Conservation (phyloP, 2,329 filamentous ascomycete species). For the Phaeosphaeria sp. region DNA sequence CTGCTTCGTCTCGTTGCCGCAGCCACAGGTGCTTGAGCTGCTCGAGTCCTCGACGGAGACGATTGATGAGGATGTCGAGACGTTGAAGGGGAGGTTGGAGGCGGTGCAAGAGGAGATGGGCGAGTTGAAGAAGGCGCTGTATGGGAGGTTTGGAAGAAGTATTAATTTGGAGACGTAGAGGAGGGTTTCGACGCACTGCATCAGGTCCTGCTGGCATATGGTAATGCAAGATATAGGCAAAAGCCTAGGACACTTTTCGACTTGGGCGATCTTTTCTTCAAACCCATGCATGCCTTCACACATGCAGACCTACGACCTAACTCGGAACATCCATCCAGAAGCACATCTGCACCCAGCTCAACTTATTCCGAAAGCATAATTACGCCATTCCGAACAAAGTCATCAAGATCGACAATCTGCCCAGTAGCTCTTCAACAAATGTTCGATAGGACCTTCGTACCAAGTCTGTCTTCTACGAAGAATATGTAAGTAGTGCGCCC, state of each 20-base stretch:
- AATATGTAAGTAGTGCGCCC: not conserved
- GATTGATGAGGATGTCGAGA: constrained; percentile 78
- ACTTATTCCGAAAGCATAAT: not conserved
- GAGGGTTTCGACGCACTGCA: not conserved
- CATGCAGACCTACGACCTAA: too few relatives aligned
- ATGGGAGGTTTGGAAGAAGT: constrained; percentile 92
- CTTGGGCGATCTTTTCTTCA: too few relatives aligned
- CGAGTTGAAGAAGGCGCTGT: constrained; percentile 87
- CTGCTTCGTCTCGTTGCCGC: constrained; percentile 86
- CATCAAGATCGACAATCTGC: not conserved
- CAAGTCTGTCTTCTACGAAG: too few relatives aligned
- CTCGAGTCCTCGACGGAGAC: constrained; percentile 73
- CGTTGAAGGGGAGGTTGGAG: constrained; percentile 77
- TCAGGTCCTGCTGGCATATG: too few relatives aligned
- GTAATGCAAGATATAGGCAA: too few relatives aligned
- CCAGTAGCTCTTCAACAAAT: not conserved
- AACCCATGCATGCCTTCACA: too few relatives aligned
- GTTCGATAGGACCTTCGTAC: too few relatives aligned
- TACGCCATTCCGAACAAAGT: not conserved
- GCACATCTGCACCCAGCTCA: too few relatives aligned
- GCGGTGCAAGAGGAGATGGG: constrained; percentile 85
- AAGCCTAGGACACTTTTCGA: too few relatives aligned
- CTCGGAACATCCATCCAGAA: too few relatives aligned
- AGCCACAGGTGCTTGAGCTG: constrained; percentile 86
- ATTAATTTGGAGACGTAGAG: constrained; percentile 89